Evolutionary conservation across 805 yeast species (phyloP).

Genomic region (Jamesozyma gamospora): DNA sequence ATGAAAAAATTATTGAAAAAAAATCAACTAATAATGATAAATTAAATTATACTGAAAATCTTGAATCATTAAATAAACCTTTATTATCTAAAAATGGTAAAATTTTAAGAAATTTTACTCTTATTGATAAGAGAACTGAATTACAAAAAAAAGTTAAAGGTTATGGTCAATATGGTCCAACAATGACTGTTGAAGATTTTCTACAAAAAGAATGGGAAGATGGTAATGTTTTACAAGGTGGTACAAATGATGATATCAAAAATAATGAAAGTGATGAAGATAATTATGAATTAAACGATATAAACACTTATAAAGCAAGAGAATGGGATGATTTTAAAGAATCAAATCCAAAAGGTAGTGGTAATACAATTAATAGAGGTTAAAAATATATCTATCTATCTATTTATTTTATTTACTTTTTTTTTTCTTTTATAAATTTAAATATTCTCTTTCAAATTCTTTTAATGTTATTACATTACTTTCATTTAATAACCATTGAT

Average conservation of each 20-base stretch:
- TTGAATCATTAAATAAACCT: conserved; percentile 45
- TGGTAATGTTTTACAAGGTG: conserved; percentile 63
- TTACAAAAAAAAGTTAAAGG: conserved; percentile 64
- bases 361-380: conserved; percentile 71
- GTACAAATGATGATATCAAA: conserved; percentile 30
- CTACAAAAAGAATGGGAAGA: conserved; percentile 75
- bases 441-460: conserved; percentile 18
- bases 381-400: neutral
- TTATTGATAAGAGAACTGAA: conserved; percentile 49
- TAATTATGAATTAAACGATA: conserved; percentile 47
- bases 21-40: conserved; percentile 20
- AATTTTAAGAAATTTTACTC: conserved; percentile 74
- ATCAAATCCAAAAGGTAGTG: conserved; percentile 76
- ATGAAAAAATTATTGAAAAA: conserved; percentile 5
- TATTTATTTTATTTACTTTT: neutral
- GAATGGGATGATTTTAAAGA: conserved; percentile 94
- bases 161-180: conserved; percentile 86
- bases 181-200: conserved; percentile 89
- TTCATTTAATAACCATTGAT: conserved; percentile 25
- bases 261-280: conserved; percentile 43
- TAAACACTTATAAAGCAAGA: conserved; percentile 64
- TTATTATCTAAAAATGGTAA: conserved; percentile 64
- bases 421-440: neutral
- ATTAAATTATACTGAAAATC: conserved; percentile 50
- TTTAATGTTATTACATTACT: conserved; percentile 21